phyloP scores from a whole-genome alignment of 2,329 filamentous ascomycete species.

The Talaromyces sp. region DNA sequence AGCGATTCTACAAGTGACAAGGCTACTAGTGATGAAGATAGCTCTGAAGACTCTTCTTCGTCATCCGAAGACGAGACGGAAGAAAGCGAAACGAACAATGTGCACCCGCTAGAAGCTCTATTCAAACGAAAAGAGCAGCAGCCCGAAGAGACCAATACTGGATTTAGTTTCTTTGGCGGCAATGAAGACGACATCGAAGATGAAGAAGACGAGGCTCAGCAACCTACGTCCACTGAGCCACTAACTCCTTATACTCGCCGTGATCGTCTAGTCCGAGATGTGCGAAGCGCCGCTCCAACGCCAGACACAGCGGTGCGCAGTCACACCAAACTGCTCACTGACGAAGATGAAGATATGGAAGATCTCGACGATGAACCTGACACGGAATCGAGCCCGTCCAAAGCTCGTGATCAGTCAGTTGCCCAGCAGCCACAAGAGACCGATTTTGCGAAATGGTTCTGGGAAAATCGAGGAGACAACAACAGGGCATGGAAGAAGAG shows the following conservation, averaged over 20 bases:
- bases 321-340: slow-evolving; percentile 28
- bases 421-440: slow-evolving; percentile 39
- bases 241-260: slow-evolving; percentile 79
- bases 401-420: slow-evolving; percentile 5
- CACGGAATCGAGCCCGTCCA: slow-evolving; percentile 14
- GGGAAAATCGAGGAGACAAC: slow-evolving; percentile 48
- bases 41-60: slow-evolving; percentile 11
- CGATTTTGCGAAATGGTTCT: slow-evolving; percentile 61
- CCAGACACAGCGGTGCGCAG: slow-evolving; percentile 82
- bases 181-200: slow-evolving; percentile 31
- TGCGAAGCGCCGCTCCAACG: slow-evolving; percentile 89
- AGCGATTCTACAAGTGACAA: slow-evolving; percentile 2
- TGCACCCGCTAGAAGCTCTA: slow-evolving; percentile 86
- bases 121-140: slow-evolving; percentile 65
- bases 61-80: slow-evolving; percentile 37
- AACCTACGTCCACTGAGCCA: slow-evolving; percentile 44
- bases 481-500: slow-evolving; percentile 51
- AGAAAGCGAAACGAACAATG: slow-evolving; percentile 41
- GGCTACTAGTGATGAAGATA: slow-evolving; percentile 11
- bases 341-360: slow-evolving; percentile 18
- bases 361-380: slow-evolving; percentile 1
- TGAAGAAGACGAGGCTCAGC: slow-evolving; percentile 44
- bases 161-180: slow-evolving; percentile 74
- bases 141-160: slow-evolving; percentile 45
- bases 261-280: slow-evolving; percentile 62